A percentile compares a stretch with the other conserved stretches of the same genome.
These are phyloP conservation scores for Viola pubescens DNA, from an alignment of 441 rosid genomes.

Conservation along the genomic window DNA sequence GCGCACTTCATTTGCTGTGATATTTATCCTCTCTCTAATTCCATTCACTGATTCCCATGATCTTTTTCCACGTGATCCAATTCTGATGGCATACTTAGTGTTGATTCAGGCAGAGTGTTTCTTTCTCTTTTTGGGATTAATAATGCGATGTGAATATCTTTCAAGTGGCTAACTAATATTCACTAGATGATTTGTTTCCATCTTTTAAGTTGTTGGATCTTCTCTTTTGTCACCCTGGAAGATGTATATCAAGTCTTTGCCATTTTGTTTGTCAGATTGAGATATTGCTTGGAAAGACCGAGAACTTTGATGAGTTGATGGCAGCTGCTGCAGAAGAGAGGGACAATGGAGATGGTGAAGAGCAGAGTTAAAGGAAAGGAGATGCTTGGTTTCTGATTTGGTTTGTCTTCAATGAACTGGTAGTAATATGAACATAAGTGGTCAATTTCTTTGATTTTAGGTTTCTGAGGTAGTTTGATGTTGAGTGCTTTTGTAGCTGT, in stretches of 20 bases:
- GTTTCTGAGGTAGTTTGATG: slow-evolving; percentile 3
- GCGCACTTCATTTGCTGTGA: too few species aligned
- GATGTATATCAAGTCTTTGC: too few species aligned
- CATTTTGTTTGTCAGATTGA: slow-evolving; percentile 42
- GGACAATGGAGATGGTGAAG: slow-evolving; percentile 35
- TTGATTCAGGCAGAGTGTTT: background rate
- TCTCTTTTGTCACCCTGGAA: too few species aligned
- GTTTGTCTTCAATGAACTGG: slow-evolving; percentile 14
- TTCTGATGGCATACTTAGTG: background rate
- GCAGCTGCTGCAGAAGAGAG: slow-evolving; percentile 58
- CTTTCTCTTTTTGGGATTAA: slow-evolving; percentile 14
- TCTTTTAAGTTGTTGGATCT: too few species aligned
- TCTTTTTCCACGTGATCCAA: background rate
- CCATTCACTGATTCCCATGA: background rate
- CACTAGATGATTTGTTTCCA: too few species aligned
- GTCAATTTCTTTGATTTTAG: slow-evolving; percentile 15
- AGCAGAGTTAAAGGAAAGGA: slow-evolving; percentile 51
- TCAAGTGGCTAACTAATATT: slow-evolving; percentile 35
- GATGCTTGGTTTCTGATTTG: slow-evolving; percentile 8
- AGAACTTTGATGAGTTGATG: slow-evolving; percentile 66
- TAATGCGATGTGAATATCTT: slow-evolving; percentile 58
- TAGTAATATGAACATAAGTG: slow-evolving; percentile 11
- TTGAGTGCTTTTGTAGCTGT: slow-evolving; percentile 9
- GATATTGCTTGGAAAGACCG: slow-evolving; percentile 52
- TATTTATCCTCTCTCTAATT: background rate